Evolutionary conservation across 2,329 filamentous ascomycete species (phyloP).

Genomic region (Calycina herbarum): DNA sequence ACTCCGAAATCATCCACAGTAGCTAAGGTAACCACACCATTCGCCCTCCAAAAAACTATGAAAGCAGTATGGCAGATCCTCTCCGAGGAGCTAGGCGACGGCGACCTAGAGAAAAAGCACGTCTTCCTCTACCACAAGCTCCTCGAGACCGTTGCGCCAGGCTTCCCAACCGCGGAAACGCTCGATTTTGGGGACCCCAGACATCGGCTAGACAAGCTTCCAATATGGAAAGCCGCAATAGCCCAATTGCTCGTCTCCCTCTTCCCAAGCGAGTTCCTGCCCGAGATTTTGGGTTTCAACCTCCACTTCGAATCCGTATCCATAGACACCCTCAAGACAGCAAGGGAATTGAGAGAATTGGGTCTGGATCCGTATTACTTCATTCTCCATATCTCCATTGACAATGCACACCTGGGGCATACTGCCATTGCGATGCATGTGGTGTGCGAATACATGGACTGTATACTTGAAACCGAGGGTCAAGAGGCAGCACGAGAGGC

Average conservation of each 20-base stretch:
- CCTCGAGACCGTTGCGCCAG: constrained; percentile 34
- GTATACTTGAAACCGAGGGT: constrained; percentile 33
- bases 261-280: constrained; percentile 49
- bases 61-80: constrained; percentile 50
- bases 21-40: constrained; percentile 46
- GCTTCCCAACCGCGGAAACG: constrained; percentile 20
- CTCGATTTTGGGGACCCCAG: constrained; percentile 24
- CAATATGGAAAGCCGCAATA: constrained; percentile 45
- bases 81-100: constrained; percentile 52
- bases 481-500: constrained; percentile 34
- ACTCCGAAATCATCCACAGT: constrained; percentile 22
- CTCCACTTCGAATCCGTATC: constrained; percentile 48
- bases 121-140: constrained; percentile 40
- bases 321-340: constrained; percentile 42
- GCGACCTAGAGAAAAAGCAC: constrained; percentile 48
- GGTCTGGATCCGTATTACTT: constrained; percentile 49
- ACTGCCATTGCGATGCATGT: constrained; percentile 47
- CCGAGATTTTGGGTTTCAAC: constrained; percentile 53
- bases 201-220: constrained; percentile 19
- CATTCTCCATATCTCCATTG: constrained; percentile 51
- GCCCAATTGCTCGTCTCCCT: constrained; percentile 49
- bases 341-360: constrained; percentile 47
- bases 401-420: constrained; percentile 50
- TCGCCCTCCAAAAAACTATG: constrained; percentile 40
- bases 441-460: constrained; percentile 42